phyloP scores from a whole-genome alignment of 768 basidiomycete genomes.

The Gautieria morchelliformis region DNA sequence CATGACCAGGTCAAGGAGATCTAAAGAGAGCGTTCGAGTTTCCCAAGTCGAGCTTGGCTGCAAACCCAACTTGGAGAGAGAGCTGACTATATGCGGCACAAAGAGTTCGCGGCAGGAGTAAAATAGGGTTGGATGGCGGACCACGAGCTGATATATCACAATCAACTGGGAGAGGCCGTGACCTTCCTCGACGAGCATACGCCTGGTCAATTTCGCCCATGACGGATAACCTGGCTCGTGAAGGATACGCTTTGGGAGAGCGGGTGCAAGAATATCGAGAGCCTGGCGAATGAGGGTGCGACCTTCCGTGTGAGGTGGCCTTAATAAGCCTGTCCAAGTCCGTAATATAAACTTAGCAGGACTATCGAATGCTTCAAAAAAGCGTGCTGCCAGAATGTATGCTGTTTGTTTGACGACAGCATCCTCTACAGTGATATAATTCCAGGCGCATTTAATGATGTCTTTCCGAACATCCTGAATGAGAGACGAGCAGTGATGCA shows the following conservation, averaged over 20 bases:
- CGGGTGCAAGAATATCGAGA: conserved; percentile 76
- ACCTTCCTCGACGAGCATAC: conserved; percentile 83
- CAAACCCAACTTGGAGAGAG: conserved; percentile 82
- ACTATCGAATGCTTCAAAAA: conserved; percentile 82
- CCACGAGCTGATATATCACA: conserved; percentile 86
- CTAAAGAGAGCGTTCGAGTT: conserved; percentile 78
- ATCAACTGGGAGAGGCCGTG: conserved; percentile 55
- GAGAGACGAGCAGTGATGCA: conserved; percentile 75
- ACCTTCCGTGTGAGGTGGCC: conserved; percentile 69
- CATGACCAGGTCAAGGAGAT: conserved; percentile 85
- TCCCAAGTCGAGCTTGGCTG: conserved; percentile 61
- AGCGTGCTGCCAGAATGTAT: conserved; percentile 82
- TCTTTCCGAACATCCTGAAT: conserved; percentile 80
- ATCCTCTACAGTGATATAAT: conserved; percentile 74
- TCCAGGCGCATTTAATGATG: conserved; percentile 90
- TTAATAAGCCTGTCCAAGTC: conserved; percentile 85
- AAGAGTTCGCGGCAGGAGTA: conserved; percentile 89
- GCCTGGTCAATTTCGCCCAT: conserved; percentile 85
- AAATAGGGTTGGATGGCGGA: conserved; percentile 84
- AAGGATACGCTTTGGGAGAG: conserved; percentile 54
- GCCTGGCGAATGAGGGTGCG: conserved; percentile 76
- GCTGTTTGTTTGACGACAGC: conserved; percentile 88
- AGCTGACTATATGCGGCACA: conserved; percentile 87
- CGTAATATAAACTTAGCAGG: conserved; percentile 86
- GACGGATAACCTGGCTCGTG: conserved; percentile 50